Base-by-base conservation (phyloP, 1,139 yeast genomes). In the Pichia sp. region DNA sequence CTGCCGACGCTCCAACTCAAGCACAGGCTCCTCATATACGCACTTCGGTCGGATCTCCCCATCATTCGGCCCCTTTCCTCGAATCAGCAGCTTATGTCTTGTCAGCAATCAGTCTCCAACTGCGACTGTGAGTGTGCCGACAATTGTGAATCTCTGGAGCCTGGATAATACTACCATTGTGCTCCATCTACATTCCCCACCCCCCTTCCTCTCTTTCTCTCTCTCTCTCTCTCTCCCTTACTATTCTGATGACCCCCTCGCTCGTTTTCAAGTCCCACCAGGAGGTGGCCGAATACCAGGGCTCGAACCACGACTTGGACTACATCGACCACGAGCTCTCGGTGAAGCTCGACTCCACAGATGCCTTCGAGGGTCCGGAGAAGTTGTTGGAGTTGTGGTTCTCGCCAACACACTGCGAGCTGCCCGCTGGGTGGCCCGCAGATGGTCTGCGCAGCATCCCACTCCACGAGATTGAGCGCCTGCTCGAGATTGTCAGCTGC, bases 291-390 rank as follows among this genome's bases (percentile, higher is more conserved):
- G 31, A 54, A 1, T 55, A 50, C 37, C 16, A 41, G 19, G 57
- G 55, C 2, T 36, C 51, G 1, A 42, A 46, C 22, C 18, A n/a
- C 1, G 42, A 41, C 30, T 51, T 58, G 61, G 73, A 80, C 50
- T 87, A 75, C 63, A 81, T 86, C 62, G 89, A 89, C 68, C 89
- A 85, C 69, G 87, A 83, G 58, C 73, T 87, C 49, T 83, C 95
- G n/a, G 84, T 84, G 48, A 78, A 79, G 59, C 72, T 90, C 59
- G 97, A 91, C 70, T 89, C 96, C 31, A 77, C 95, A 19, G 85
- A 82, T 66, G 96, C 97, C 2, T 91, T 91, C 67, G 98, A 91
- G 72, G 99, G 99, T 12, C 98, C 99, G 21, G 99, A 93, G 70
- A 93, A 93, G 70, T 75, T 93, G 54, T 74, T 93, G 48, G 97